Evolutionary conservation across 345 rosid genomes (phyloP).

Genomic region (Pistacia vera): DNA sequence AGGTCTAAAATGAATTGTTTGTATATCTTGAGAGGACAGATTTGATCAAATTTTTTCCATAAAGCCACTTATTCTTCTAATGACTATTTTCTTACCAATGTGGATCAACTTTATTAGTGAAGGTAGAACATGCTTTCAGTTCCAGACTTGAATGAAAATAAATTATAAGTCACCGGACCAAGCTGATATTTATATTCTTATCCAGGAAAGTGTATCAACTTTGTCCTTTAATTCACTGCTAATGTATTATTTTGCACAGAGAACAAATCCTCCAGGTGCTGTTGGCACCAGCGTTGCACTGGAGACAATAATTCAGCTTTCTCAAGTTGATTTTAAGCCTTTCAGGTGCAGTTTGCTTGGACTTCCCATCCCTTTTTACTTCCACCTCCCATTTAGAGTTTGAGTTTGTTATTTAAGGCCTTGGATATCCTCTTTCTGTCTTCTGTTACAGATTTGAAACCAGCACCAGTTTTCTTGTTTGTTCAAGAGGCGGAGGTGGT

Average conservation of each 20-base stretch:
- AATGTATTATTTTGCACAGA: conserved; percentile 42
- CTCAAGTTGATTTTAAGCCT: conserved; percentile 64
- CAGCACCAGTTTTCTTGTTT: conserved; percentile 68
- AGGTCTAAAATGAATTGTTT: too few species aligned
- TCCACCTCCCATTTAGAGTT: conserved; percentile 12
- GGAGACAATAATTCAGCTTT: conserved; percentile 77
- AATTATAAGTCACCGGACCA: background rate
- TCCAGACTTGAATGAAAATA: conserved; percentile 4
- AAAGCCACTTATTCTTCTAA: background rate
- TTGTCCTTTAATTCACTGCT: background rate
- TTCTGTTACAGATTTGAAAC: conserved; percentile 60
- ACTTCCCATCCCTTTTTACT: background rate
- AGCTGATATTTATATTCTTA: background rate
- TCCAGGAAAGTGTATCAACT: background rate
- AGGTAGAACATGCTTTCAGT: background rate
- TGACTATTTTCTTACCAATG: background rate
- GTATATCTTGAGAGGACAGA: too few species aligned
- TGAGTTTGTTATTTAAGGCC: background rate
- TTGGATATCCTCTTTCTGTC: conserved; percentile 7
- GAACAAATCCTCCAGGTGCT: conserved; percentile 80
- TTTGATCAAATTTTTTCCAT: background rate
- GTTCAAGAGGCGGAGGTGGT: conserved; percentile 99
- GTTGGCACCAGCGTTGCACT: conserved; percentile 90
- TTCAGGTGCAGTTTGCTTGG: conserved; percentile 48
- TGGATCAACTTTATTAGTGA: background rate